Evolutionary conservation across 1,139 yeast genomes (phyloP), one percentile per base, ranked within the genome.

Genomic region (Taiozyma sp.): DNA sequence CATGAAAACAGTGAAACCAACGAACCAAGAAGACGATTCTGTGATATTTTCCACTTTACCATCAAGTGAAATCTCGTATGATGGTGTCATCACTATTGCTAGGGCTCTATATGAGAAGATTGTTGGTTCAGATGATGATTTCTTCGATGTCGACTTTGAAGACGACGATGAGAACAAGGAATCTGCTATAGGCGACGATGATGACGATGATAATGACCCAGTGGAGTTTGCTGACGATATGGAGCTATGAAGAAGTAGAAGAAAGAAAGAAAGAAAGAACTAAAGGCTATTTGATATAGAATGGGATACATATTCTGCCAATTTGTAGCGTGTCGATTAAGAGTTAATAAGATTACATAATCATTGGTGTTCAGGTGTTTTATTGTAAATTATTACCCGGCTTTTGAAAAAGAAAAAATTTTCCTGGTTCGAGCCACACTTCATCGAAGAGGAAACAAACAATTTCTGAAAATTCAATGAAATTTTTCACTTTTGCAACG

Each of bases 81-180:
- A 91, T 65, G 98, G 97, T 30, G 79, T 87, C 11, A 80, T 91
- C 28, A 80, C 90, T 8, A 93, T 88, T 55, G 90, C 91, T n/a
- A 84, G 83, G 62, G 72, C 79, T 26, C 67, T 91, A 43, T 93
- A 88, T 66, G 83, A 81, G 53, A 75, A 78, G 54, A 81, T 91
- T 55, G 95, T 95, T 6, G 98, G 98, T 4, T 80, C 95, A 6
- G 95, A 88, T 64, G 98, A 91, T 60, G 98, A 91, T 68, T 91
- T 91, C 69, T 91, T 91, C 63, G 97, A 89, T 67, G 89, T 91
- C 37, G 98, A 91, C 68, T 91, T 91, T 64, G 98, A 91, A 68
- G 98, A 91, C 65, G 97, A 90, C 22, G 96, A 88, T 49, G 93
- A 85, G 44, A 19, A 37, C 8, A 37, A 37, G 24, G 41, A 37